Evolutionary conservation across 2,329 filamentous ascomycete species (phyloP), one percentile per base, ranked within the genome.

Genomic region (Calonectria hawksworthii): DNA sequence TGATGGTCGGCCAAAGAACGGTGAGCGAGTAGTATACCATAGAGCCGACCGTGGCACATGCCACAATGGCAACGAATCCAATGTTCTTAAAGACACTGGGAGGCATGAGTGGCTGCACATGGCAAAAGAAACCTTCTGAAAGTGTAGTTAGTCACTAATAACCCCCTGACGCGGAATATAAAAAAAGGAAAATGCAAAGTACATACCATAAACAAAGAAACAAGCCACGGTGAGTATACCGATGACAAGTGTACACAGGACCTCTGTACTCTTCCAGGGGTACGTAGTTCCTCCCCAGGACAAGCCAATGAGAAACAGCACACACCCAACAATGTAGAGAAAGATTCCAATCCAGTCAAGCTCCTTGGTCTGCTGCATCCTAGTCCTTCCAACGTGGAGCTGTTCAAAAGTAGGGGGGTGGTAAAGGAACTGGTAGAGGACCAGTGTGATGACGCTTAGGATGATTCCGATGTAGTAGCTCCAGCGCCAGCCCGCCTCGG

Each of bases 381-480:
- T 82, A 2, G 83, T 82, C 78, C 85, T 86, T 47, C 83, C 80
- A 30, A 85, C 79, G 73, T 88, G 86, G 23, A 88, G 84, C 80
- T 86, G 85, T 26, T 83, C 79, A 79, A 85, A 89, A 10, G 84
- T 85, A 0, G 89, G 88, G 30, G 87, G 88, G 75, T 86, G 85
- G 80, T 89, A 90, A 70, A 87, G 86, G 75, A 88, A 83, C 41
- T 82, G 81, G 72, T 86, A 89, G 9, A 88, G 82, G 2, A 83
- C 78, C 2, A 87, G 77, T 14, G 85, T 82, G 28, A 87, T 72
- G n/a, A 82, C 83, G 44, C 83, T 84, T 70, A 87, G 82, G 68
- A 89, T 87, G 76, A 87, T 86, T 71, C 86, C 86, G 5, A 90
- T 77, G 76, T 88, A 89, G 79, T 88, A 91, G 70, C 82, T 85